Evolutionary conservation across 139 green algal genomes (phyloP).

Genomic region (Auxenochlorella protothecoides): DNA sequence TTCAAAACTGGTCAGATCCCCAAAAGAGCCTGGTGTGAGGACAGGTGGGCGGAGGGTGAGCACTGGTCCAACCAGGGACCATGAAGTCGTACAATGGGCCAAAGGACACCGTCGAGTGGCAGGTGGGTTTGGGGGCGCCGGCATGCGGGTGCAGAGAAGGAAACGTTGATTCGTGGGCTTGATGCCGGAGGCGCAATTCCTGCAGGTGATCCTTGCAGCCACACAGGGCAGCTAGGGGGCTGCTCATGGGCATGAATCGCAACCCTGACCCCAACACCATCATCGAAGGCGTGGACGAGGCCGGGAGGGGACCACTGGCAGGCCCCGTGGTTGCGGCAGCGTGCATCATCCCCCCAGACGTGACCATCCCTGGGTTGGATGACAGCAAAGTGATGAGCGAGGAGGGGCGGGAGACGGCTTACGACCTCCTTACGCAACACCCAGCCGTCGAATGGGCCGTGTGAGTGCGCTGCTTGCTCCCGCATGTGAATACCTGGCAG

Average conservation of each 20-base stretch:
- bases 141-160: too few relatives aligned
- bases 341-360: constrained; percentile 37
- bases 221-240: too few relatives aligned
- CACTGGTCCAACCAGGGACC: too few relatives aligned
- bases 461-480: constrained; percentile 29
- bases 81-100: too few relatives aligned
- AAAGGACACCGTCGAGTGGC: background rate
- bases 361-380: constrained; percentile 24
- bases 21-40: too few relatives aligned
- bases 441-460: constrained; percentile 40
- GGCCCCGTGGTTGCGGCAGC: constrained; percentile 81
- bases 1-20: too few relatives aligned
- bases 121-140: background rate
- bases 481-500: background rate
- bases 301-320: constrained; percentile 74
- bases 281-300: constrained; percentile 70
- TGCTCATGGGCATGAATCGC: too few relatives aligned
- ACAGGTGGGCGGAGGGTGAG: too few relatives aligned
- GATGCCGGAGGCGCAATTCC: too few relatives aligned
- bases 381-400: constrained; percentile 79
- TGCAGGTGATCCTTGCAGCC: too few relatives aligned
- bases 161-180: too few relatives aligned
- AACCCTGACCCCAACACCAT: background rate
- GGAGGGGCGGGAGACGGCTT: constrained; percentile 54
- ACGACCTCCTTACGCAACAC: constrained; percentile 39